These are phyloP conservation scores for Phoma herbarum DNA, from an alignment of 2,329 filamentous ascomycete species.

Conservation along the genomic window DNA sequence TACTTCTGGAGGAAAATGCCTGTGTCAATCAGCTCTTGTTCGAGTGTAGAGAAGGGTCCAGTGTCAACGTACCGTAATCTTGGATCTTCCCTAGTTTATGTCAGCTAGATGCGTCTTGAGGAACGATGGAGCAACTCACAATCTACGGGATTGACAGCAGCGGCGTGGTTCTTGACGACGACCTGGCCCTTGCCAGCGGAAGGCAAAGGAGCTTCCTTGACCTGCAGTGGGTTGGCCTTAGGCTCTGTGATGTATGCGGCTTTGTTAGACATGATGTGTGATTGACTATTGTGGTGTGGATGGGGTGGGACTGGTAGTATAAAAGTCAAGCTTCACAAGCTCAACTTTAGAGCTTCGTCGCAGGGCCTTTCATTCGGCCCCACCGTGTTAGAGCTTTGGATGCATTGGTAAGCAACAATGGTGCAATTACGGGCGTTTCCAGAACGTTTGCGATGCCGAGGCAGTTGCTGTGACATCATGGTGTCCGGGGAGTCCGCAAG, in stretches of 20 bases:
- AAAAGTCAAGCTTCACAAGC: background rate
- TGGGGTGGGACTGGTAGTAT: background rate
- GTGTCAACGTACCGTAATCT: slow-evolving; percentile 37
- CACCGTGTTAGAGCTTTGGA: background rate
- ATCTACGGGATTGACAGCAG: slow-evolving; percentile 47
- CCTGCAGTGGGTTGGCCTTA: slow-evolving; percentile 41
- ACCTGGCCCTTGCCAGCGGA: slow-evolving; percentile 43
- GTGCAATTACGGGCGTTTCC: slow-evolving; percentile 5
- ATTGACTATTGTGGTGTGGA: background rate
- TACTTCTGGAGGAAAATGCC: slow-evolving; percentile 49
- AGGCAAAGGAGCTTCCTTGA: slow-evolving; percentile 41
- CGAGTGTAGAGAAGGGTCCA: background rate
- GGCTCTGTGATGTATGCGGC: slow-evolving; percentile 44
- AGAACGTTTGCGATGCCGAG: slow-evolving; percentile 1
- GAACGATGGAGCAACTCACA: slow-evolving; percentile 24
- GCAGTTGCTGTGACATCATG: slow-evolving; percentile 9
- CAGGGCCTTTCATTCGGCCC: background rate
- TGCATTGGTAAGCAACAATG: slow-evolving; percentile 9
- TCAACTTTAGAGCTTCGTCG: background rate
- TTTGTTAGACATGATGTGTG: slow-evolving; percentile 40
- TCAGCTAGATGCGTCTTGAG: slow-evolving; percentile 9
- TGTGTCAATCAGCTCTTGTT: slow-evolving; percentile 4
- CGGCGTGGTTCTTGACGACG: slow-evolving; percentile 46
- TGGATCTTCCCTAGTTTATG: slow-evolving; percentile 41
- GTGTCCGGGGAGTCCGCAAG: background rate